Percentiles rank a stretch among this genome's conserved stretches.
phyloP scores from a whole-genome alignment of 139 green algal genomes.

The Volvox africanus region DNA sequence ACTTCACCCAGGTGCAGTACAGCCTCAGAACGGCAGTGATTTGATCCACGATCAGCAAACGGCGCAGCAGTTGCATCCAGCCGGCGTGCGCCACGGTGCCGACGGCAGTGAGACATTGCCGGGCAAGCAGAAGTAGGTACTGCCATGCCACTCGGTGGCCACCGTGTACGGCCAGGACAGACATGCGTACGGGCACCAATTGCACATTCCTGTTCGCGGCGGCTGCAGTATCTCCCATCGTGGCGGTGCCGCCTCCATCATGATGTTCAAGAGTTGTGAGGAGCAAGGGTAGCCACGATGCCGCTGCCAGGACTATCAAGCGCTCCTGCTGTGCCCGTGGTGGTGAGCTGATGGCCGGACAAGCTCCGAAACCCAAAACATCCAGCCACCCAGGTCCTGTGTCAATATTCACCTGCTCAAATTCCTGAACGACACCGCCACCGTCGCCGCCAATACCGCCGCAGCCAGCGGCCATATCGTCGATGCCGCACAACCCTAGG shows the following conservation, averaged over 20 bases:
- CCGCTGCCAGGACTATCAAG: background rate
- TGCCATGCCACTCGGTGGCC: slow-evolving; percentile 8
- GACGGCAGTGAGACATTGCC: background rate
- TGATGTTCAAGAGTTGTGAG: background rate
- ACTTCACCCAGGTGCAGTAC: background rate
- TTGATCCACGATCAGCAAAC: background rate
- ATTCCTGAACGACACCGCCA: background rate
- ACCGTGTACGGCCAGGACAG: background rate
- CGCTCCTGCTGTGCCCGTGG: background rate
- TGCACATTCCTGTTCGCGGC: background rate
- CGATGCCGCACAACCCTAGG: background rate
- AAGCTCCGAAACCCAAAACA: background rate
- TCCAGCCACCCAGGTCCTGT: background rate
- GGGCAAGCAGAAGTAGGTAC: background rate
- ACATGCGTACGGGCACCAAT: background rate
- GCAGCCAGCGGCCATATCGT: background rate
- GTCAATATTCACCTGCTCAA: background rate
- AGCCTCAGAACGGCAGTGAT: background rate
- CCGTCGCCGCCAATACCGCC: background rate
- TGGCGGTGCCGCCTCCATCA: background rate
- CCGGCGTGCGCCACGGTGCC: background rate
- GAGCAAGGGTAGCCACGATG: background rate
- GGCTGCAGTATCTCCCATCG: background rate
- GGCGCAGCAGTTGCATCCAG: slow-evolving; percentile 12
- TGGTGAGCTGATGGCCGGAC: background rate